Conservation (phyloP, 31 red algal species). For the Porphyra umbilicalis region DNA sequence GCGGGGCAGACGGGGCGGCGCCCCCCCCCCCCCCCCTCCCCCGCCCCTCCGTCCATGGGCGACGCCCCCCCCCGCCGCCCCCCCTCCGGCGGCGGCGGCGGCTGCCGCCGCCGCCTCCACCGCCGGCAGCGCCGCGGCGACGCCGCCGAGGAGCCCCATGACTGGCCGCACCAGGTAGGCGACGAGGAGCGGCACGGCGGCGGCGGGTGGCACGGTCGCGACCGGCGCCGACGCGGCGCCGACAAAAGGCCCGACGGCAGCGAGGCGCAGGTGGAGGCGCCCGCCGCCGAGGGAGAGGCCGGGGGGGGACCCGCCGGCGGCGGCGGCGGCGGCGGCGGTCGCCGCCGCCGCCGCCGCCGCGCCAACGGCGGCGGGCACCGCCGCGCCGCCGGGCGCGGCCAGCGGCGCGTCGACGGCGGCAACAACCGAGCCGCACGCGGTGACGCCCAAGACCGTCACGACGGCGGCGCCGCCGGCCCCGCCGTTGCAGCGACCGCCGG, state of each 20-base stretch:
- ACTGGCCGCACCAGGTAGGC: background rate
- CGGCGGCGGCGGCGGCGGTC: background rate
- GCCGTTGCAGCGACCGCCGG: background rate
- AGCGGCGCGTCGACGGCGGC: background rate
- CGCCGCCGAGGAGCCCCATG: background rate
- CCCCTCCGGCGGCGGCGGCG: background rate
- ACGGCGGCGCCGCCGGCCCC: background rate
- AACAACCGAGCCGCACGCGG: background rate
- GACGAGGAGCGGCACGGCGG: background rate
- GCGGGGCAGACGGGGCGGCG: no score
- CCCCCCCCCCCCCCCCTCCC: no score
- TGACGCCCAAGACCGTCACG: background rate
- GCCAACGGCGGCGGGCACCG: background rate
- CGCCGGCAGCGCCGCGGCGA: background rate
- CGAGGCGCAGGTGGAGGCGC: background rate
- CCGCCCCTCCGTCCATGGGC: no score
- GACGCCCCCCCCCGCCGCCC: background rate
- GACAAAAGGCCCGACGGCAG: background rate
- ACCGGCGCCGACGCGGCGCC: background rate
- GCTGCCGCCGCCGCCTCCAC: background rate
- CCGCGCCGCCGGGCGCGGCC: background rate
- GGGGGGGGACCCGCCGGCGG: background rate
- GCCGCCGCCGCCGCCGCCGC: background rate
- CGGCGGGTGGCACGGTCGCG: background rate
- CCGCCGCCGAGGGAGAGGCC: background rate